phyloP scores from a whole-genome alignment of 2,329 filamentous ascomycete genomes.

The Colletotrichum sojae region DNA sequence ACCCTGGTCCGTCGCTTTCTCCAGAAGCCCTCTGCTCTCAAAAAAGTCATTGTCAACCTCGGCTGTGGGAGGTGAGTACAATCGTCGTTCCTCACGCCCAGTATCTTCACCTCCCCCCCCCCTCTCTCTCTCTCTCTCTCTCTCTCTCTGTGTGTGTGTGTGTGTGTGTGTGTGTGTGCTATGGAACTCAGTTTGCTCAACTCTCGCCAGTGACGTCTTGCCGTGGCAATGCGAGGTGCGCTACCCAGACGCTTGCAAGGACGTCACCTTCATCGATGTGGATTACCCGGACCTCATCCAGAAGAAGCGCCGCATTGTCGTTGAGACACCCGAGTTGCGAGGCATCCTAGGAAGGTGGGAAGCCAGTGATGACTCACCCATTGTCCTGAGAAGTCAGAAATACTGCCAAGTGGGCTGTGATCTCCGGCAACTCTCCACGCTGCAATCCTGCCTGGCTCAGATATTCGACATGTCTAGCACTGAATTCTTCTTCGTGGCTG shows the following conservation, averaged over 20 bases:
- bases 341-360: conserved; percentile 72
- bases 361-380: conserved; percentile 60
- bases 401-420: conserved; percentile 89
- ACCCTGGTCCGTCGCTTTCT: conserved; percentile 82
- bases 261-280: conserved; percentile 83
- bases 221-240: conserved; percentile 85
- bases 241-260: conserved; percentile 70
- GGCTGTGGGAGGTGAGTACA: conserved; percentile 88
- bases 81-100: neutral
- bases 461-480: conserved; percentile 66
- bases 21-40: conserved; percentile 62
- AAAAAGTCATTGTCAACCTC: conserved; percentile 85
- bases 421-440: conserved; percentile 74
- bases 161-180: too few relatives aligned
- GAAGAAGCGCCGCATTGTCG: conserved; percentile 79
- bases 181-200: conserved; percentile 32
- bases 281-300: conserved; percentile 87
- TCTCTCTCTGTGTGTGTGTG: too few relatives aligned
- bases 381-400: conserved; percentile 75
- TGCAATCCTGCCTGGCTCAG: conserved; percentile 72
- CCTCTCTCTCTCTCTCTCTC: too few relatives aligned
- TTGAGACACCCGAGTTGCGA: conserved; percentile 72
- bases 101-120: neutral
- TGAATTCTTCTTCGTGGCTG: conserved; percentile 84
- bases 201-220: conserved; percentile 77